Evolutionary conservation across 2,329 filamentous ascomycete genomes (phyloP), one percentile per base, ranked within the genome.

Genomic region (Aspergillus pseudonomiae): DNA sequence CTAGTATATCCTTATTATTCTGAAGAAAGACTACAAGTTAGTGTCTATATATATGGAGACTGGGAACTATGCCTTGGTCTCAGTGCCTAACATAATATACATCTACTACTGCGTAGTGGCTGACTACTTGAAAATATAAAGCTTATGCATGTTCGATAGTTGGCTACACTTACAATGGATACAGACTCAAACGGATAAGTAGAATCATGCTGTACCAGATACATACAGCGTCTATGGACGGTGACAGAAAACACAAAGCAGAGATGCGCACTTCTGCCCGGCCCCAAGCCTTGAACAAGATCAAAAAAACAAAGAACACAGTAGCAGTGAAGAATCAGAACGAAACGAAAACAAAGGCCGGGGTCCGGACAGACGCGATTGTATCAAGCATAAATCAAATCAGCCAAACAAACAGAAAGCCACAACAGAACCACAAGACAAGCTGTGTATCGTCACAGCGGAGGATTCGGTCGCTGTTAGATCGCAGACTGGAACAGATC

Each of bases 211-310:
- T 55, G 52, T 39, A 32, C 28, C 48, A 52, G 34, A 24, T 36
- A 39, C 34, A 55, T 55, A 41, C 52, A 55, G 52, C 52, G 52
- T 55, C 52, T 55, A 55, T 55, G 30, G 12, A 39, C 32, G 9
- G 52, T 32, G 34, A 55, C 52, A 21, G 32, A 55, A 55, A 55
- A 36, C 52, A 55, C 52, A 55, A 55, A 55, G 52, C 52, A 55
- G 32, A 55, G 52, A 55, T 81, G 79, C 79, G 79, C 79, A 81
- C 79, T 81, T 80, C 79, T 81, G 78, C 67, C 74, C 74, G 76
- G 75, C 70, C 69, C 73, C 74, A 70, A 75, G 73, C 70, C 74
- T 70, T 64, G 63, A 66, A 73, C 61, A 66, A 71, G 64, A 67
- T 16, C 64, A 65, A 64, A 65, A 19, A 56, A 66, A 59, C 63